Evolutionary conservation across 257 asterid genomes (phyloP), one percentile per base, ranked within the genome.

Genomic region (Haberlea rhodopensis): DNA sequence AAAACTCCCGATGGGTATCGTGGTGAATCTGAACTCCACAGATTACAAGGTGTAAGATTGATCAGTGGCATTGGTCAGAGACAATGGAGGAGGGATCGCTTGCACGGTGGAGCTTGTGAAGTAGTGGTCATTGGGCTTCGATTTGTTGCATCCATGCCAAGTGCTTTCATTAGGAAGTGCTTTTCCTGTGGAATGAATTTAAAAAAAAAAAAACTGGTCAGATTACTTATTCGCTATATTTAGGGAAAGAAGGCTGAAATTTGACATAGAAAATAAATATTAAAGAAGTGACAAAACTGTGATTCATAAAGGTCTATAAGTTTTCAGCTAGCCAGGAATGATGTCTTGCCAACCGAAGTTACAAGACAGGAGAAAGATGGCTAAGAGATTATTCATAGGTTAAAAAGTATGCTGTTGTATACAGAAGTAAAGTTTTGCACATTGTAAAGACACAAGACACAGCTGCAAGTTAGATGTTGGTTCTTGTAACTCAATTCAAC

Each of bases 81-180:
- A 68, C 96, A 87, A 73, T 90, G 92, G 75, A 94, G 95, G 75
- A 94, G 97, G 74, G 94, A 88, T 79, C 97, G 84, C 88, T 94
- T 94, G 96, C 97, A 94, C 37, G 80, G 71, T 63, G 96, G 97
- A 75, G 96, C 81, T 51, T 86, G 89, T 34, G 97, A 73, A 70
- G 82, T 78, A 70, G 79, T 86, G 34, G 78, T 71, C 57, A 71
- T 74, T 29, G 82, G 72, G 74, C 80, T 74, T 18, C 72, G 66
- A 23, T 83, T 74, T 43, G 84, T 65, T 62, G 94, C 74, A 28
- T 90, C 96, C 88, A 88, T 80, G 80, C 97, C 97, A 58, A 94
- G 88, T 67, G 99, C 85, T 80, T 81, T 94, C 85, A 83, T 69
- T 53, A 94, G 74, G 88, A 90, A 94, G 72, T 87, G 91, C 67